Conservation (phyloP, 176 grass and related monocot genomes). For the Chrysopogon serrulatus region DNA sequence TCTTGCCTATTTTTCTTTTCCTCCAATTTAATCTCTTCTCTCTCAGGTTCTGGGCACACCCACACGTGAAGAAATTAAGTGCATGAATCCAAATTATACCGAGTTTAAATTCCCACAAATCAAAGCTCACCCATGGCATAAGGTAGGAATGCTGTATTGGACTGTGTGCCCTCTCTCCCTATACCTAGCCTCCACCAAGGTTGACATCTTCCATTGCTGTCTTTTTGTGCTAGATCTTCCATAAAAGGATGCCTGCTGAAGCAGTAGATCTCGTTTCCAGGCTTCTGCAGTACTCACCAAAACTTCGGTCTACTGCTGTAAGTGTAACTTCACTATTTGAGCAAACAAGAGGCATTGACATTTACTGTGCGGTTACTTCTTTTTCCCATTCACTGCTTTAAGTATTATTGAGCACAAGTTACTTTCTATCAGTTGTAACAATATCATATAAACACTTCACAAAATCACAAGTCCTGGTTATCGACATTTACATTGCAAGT, state of each 20-base stretch:
- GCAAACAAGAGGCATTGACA: background rate
- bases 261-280: constrained; percentile 94
- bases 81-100: constrained; percentile 90
- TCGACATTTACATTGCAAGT: background rate
- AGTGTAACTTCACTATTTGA: constrained; percentile 35
- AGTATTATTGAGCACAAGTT: background rate
- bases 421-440: constrained; percentile 4
- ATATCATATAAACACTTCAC: background rate
- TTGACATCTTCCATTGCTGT: constrained; percentile 24
- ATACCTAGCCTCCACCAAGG: background rate
- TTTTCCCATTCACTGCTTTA: background rate
- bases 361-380: background rate
- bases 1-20: background rate
- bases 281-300: constrained; percentile 89
- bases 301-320: constrained; percentile 71
- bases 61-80: constrained; percentile 99
- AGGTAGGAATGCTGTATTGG: constrained; percentile 39
- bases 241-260: constrained; percentile 93
- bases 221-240: constrained; percentile 58
- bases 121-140: constrained; percentile 98
- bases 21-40: constrained; percentile 12
- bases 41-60: constrained; percentile 78
- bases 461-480: background rate
- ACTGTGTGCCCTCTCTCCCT: background rate
- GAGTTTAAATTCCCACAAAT: constrained; percentile 91